Conservation (phyloP, 176 grass and related monocot species). For the Bromus sterilis region DNA sequence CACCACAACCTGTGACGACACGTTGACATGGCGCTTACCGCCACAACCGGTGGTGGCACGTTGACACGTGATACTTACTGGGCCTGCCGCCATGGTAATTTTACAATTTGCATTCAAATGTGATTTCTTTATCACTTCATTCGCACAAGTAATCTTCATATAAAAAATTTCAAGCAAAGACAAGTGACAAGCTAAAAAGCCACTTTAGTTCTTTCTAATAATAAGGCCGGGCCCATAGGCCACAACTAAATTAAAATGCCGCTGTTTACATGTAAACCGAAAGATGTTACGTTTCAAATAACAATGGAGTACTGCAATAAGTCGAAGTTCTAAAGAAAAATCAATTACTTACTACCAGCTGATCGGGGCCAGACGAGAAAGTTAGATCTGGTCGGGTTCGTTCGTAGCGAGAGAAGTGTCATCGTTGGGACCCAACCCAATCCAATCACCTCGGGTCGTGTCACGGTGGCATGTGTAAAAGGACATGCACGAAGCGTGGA, state of each 20-base stretch:
- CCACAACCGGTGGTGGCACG: too few species aligned
- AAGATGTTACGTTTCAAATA: background rate
- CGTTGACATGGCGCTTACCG: too few species aligned
- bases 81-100: too few species aligned
- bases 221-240: background rate
- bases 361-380: background rate
- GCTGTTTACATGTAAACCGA: background rate
- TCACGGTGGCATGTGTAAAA: background rate
- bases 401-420: too few species aligned
- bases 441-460: background rate
- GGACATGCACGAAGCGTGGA: background rate
- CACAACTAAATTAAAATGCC: background rate
- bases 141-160: too few species aligned
- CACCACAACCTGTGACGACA: too few species aligned
- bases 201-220: background rate
- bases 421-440: background rate
- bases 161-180: too few species aligned
- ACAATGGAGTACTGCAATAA: background rate
- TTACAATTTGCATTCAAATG: too few species aligned
- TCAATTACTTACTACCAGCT: background rate
- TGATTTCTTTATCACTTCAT: too few species aligned
- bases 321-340: background rate
- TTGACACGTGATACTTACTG: too few species aligned
- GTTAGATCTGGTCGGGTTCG: constrained; percentile 4
- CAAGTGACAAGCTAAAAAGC: too few species aligned